Evolutionary conservation across 257 asterid genomes (phyloP), one percentile per base, ranked within the genome.

Genomic region (Nicotiana tabacum): DNA sequence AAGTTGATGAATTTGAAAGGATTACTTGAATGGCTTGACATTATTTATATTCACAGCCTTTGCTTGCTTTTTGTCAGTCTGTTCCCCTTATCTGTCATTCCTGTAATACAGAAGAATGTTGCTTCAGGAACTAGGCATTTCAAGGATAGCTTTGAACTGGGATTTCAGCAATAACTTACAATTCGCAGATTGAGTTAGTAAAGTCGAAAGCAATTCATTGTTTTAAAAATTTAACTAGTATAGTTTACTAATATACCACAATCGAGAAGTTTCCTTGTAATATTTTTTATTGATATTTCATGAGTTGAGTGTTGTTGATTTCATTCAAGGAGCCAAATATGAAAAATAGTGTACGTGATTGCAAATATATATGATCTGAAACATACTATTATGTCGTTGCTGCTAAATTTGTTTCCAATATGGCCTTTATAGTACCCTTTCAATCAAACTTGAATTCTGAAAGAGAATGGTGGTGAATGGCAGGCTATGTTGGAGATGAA

Each of bases 401-500:
- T 51, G 27, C 5, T 76, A 51, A 51, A 8, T 76, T 29, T 48
- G 12, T 74, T 55, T 48, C 79, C 43, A 48, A 27, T 24, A 24
- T 51, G 65, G 48, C 48, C 24, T 51, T 76, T 51, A 15, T 4
- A 29, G 16, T 29, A 76, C 64, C 37, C 80, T 13, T 55, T 74
- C 80, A 51, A 24, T 51, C 29, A 51, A 24, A 76, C 69, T 27
- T 81, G 24, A 46, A 21, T 9, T 33, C 24, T 74, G 74, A 83
- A 64, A 66, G 57, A 39, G 21, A 66, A 66, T 43, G 43, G 32
- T 32, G 16, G 48, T 78, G 6, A 48, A n/a, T 87, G 88, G 55
- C 91, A 95, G 98, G 98, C 57, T 96, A 96, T 86, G 92, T 90
- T 32, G 97, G 98, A 81, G 94, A 96, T 83, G 90, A 86, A n/a